Evolutionary conservation across 768 basidiomycete genomes (phyloP).

Genomic region (Rhizopogon roseolus): DNA sequence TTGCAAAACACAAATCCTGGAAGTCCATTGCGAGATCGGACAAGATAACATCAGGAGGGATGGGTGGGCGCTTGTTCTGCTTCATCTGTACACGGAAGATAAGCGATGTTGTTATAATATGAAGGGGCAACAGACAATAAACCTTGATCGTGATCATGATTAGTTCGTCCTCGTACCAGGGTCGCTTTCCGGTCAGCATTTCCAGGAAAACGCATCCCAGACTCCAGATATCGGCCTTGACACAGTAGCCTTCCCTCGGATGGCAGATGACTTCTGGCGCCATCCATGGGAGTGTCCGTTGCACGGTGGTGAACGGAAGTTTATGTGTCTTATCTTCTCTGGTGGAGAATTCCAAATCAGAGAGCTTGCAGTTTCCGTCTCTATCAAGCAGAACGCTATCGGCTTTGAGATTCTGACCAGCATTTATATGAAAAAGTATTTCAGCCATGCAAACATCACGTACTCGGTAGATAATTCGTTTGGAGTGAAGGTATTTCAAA

Average conservation of each 20-base stretch:
- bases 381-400: constrained; percentile 98
- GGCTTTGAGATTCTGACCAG: constrained; percentile 82
- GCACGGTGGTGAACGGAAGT: constrained; percentile 86
- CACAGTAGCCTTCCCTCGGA: constrained; percentile 87
- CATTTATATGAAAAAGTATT: neutral
- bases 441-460: constrained; percentile 8
- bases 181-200: constrained; percentile 97
- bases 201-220: constrained; percentile 97
- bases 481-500: constrained; percentile 87
- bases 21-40: constrained; percentile 83
- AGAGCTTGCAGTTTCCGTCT: constrained; percentile 92
- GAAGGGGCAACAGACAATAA: neutral
- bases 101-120: neutral
- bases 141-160: constrained; percentile 96
- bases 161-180: constrained; percentile 89
- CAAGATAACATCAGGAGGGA: constrained; percentile 80
- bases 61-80: constrained; percentile 79
- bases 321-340: constrained; percentile 81
- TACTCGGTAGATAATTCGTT: constrained; percentile 90
- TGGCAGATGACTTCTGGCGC: constrained; percentile 92
- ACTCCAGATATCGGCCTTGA: constrained; percentile 98
- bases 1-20: constrained; percentile 82
- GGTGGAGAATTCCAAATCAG: constrained; percentile 97
- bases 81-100: constrained; percentile 55
- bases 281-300: constrained; percentile 99